Conservation (phyloP, 352 stramenopile genomes). For the Pythium volutum region DNA sequence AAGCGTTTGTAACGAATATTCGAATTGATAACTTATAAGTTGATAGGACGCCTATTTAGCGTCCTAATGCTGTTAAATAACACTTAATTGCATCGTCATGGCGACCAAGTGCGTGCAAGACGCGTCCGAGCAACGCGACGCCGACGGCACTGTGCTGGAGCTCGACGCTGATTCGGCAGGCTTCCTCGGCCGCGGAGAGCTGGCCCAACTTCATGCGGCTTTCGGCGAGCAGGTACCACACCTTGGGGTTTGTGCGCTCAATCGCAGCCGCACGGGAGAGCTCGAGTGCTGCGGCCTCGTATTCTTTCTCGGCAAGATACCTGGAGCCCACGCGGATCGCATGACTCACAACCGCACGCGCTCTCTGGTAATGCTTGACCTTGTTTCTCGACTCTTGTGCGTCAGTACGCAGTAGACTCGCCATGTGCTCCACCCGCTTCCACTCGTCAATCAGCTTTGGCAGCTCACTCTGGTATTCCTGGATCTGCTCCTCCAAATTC, state of each 20-base stretch:
- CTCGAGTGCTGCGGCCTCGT: slow-evolving; percentile 25
- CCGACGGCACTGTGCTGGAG: slow-evolving; percentile 24
- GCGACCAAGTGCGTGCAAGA: slow-evolving; percentile 20
- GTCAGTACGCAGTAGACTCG: slow-evolving; percentile 7
- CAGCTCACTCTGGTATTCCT: slow-evolving; percentile 25
- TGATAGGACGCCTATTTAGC: slow-evolving; percentile 6
- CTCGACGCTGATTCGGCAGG: slow-evolving; percentile 27
- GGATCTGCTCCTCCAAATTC: slow-evolving; percentile 29
- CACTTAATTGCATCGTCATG: slow-evolving; percentile 29
- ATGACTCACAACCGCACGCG: slow-evolving; percentile 17
- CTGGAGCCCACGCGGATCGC: slow-evolving; percentile 21
- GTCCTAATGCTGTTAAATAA: slow-evolving; percentile 31
- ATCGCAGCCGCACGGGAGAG: slow-evolving; percentile 24
- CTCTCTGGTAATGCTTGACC: slow-evolving; percentile 24
- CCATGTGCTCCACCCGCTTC: slow-evolving; percentile 20
- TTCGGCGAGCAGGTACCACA: slow-evolving; percentile 30
- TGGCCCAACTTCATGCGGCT: slow-evolving; percentile 25
- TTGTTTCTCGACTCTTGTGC: slow-evolving; percentile 20
- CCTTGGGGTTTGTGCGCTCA: slow-evolving; percentile 29
- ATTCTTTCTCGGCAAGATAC: slow-evolving; percentile 20
- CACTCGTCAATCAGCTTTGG: slow-evolving; percentile 26
- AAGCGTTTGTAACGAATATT: slow-evolving; percentile 11
- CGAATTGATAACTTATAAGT: slow-evolving; percentile 22
- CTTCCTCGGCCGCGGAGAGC: slow-evolving; percentile 24
- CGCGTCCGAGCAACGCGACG: slow-evolving; percentile 21